Base-by-base conservation (phyloP, 2,329 filamentous ascomycete species). In the Alternaria arbusti region DNA sequence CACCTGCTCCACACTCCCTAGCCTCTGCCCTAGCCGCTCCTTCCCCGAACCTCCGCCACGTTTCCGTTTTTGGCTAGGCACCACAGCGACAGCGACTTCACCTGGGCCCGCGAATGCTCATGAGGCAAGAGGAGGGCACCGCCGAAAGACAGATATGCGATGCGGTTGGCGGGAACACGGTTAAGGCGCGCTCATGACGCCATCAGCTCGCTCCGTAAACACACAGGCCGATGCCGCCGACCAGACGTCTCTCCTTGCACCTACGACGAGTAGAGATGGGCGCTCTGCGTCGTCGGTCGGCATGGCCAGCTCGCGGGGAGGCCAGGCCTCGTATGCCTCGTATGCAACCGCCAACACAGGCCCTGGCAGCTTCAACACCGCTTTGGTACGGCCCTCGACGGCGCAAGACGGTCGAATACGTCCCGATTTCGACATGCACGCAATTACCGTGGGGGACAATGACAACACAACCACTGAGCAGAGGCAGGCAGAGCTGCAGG, bases 311-410 rank as follows among this genome's bases (percentile, higher is more conserved):
- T 87, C 89, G 17, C 88, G 91, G 57, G 88, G 87, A 57, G 65
- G 61, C 10, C 86, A 89, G 67, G 93, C 91, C 52, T 79, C 77
- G 51, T 86, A 94, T 74, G 90, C 90, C 54, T 79, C 77, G 54
- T 86, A 94, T 74, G 90, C 90, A 65, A 88, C 91, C 13, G 89
- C 89, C 36, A 86, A 89, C 59, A 89, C 87, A 1, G 77, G 77
- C 13, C 88, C 87, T 4, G 94, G 94, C 46, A 97, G 93, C 83
- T 97, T 97, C 84, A 96, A 90, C 73, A 90, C 94, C 32, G 94
- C 97, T 64, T 82, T 97, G 72, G 92, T 91, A 74, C 52, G 65
- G 50, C 93, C 90, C 73, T 86, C 91, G 76, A 84, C 86, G 23
- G 89, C 90, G 47, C 87, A 91, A 58, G 86, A 87, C 52, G 88